Evolutionary conservation across 495 filamentous ascomycete genomes (phyloP).

Genomic region (Barbatosphaeria neglecta): DNA sequence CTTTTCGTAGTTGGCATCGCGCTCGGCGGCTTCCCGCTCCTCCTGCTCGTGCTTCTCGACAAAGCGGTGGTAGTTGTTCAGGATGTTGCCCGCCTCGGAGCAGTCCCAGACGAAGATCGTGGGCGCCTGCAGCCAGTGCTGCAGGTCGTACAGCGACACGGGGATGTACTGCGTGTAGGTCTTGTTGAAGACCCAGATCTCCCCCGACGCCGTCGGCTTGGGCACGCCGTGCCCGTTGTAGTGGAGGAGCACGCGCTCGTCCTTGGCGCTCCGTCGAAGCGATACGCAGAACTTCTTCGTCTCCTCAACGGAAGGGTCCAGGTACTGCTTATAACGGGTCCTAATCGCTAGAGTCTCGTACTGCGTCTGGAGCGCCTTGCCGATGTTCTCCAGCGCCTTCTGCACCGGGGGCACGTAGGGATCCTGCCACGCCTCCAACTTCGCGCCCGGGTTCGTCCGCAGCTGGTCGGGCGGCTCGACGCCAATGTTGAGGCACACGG

Average conservation of each 20-base stretch:
- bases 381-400: conserved; percentile 87
- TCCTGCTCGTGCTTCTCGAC: conserved; percentile 88
- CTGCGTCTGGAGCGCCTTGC: conserved; percentile 86
- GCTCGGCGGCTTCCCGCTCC: conserved; percentile 55
- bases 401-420: conserved; percentile 66
- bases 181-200: conserved; percentile 99
- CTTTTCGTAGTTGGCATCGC: conserved; percentile 61
- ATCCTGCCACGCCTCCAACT: conserved; percentile 95
- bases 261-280: conserved; percentile 80
- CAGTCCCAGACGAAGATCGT: conserved; percentile 97
- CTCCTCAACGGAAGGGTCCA: conserved; percentile 93
- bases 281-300: conserved; percentile 91
- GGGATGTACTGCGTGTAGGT: conserved; percentile 99
- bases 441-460: conserved; percentile 84
- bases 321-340: conserved; percentile 90
- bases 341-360: conserved; percentile 91
- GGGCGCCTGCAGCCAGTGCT: conserved; percentile 89
- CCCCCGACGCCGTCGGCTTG: conserved; percentile 85
- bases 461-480: conserved; percentile 93
- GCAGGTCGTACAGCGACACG: conserved; percentile 89
- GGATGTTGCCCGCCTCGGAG: conserved; percentile 88
- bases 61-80: conserved; percentile 86
- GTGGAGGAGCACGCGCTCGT: conserved; percentile 89
- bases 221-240: conserved; percentile 99
- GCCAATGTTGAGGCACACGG: conserved; percentile 91